phyloP scores from a whole-genome alignment of 2,329 filamentous ascomycete species.

The Dactylella cylindrospora region DNA sequence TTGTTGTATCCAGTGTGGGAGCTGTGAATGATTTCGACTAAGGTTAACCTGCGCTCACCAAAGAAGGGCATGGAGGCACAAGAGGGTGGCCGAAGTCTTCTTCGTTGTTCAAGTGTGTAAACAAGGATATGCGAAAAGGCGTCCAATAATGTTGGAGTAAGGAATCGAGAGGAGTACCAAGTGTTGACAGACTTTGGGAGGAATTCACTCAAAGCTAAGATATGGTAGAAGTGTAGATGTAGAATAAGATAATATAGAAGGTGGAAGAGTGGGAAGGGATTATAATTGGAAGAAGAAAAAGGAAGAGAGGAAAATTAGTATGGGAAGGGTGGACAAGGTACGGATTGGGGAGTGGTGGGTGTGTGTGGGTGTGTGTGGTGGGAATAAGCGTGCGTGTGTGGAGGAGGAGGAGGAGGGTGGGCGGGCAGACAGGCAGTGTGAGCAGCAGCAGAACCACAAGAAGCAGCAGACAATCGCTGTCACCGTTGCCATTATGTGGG shows the following conservation, averaged over 20 bases:
- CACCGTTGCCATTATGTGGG: too few relatives aligned
- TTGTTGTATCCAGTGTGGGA: slow-evolving; percentile 44
- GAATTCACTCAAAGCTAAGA: too few relatives aligned
- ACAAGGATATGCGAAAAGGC: too few relatives aligned
- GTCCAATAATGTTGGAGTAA: too few relatives aligned
- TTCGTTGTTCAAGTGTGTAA: too few relatives aligned
- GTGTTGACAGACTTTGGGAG: too few relatives aligned
- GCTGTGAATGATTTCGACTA: slow-evolving; percentile 37
- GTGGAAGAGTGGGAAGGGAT: slow-evolving; percentile 28
- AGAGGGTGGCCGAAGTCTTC: too few relatives aligned
- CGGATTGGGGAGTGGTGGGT: background rate
- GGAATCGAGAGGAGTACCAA: too few relatives aligned
- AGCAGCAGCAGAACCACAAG: too few relatives aligned
- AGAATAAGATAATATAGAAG: slow-evolving; percentile 14
- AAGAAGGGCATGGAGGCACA: slow-evolving; percentile 40
- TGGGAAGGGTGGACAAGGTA: background rate
- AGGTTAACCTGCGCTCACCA: slow-evolving; percentile 43
- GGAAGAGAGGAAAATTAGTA: slow-evolving; percentile 29
- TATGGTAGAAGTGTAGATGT: background rate
- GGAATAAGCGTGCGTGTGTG: background rate
- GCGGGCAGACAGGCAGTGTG: too few relatives aligned
- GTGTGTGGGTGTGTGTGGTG: slow-evolving; percentile 9
- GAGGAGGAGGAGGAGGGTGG: too few relatives aligned
- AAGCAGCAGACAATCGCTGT: too few relatives aligned
- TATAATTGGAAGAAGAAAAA: slow-evolving; percentile 46